Conservation (phyloP, 306 rosid genomes). For the Cicer chorassanicum region DNA sequence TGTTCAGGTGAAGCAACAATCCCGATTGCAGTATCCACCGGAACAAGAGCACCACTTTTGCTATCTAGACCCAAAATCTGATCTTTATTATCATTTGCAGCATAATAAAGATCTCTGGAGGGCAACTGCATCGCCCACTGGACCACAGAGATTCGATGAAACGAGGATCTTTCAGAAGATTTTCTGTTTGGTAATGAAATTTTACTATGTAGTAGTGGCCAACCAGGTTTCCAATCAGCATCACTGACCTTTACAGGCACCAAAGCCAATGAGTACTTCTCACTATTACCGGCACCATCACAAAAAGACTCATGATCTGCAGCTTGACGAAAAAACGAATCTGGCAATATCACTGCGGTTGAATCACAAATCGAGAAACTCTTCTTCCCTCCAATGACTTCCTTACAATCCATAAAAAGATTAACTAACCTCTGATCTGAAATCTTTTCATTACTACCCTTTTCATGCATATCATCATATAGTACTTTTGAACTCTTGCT, state of each 20-base stretch:
- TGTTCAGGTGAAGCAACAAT: slow-evolving; percentile 53
- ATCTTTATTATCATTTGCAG: slow-evolving; percentile 45
- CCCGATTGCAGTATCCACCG: slow-evolving; percentile 56
- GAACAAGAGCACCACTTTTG: slow-evolving; percentile 80
- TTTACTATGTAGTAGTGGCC: slow-evolving; percentile 81
- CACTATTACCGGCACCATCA: slow-evolving; percentile 38
- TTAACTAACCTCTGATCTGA: slow-evolving; percentile 61
- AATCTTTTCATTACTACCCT: slow-evolving; percentile 23
- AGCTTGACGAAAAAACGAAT: slow-evolving; percentile 25
- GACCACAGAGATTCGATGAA: slow-evolving; percentile 74
- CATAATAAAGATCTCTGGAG: slow-evolving; percentile 52
- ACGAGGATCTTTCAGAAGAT: slow-evolving; percentile 42
- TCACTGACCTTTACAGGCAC: slow-evolving; percentile 65
- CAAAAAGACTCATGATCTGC: slow-evolving; percentile 49
- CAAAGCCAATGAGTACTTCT: slow-evolving; percentile 68
- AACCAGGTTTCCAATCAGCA: slow-evolving; percentile 72
- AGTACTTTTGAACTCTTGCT: slow-evolving; percentile 55
- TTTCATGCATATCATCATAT: slow-evolving; percentile 43
- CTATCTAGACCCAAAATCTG: slow-evolving; percentile 54
- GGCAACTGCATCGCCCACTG: slow-evolving; percentile 98
- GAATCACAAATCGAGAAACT: slow-evolving; percentile 60
- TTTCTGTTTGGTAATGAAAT: slow-evolving; percentile 42
- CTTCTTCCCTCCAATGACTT: slow-evolving; percentile 37
- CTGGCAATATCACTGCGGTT: slow-evolving; percentile 18
- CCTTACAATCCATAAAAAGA: slow-evolving; percentile 17